Evolutionary conservation across 768 basidiomycete species (phyloP).

Genomic region (Pseudohyphozyma bogoriensis): DNA sequence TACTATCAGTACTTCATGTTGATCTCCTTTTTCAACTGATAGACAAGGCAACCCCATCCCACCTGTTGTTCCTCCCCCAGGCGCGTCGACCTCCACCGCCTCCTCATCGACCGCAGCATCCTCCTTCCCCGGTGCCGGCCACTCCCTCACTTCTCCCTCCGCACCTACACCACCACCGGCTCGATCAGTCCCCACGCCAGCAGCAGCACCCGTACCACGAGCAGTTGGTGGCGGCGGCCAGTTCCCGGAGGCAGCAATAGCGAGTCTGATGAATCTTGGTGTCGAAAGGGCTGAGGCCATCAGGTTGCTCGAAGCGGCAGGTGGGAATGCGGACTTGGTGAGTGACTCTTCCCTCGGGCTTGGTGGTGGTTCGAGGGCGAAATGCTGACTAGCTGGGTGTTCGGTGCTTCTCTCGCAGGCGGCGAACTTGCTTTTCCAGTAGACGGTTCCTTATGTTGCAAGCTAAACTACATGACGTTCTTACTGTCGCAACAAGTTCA

Average conservation of each 20-base stretch:
- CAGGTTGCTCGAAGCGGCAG: conserved; percentile 61
- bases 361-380: too few species aligned
- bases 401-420: too few species aligned
- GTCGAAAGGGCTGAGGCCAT: conserved; percentile 67
- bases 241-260: conserved; percentile 55
- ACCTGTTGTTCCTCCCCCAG: conserved; percentile 29
- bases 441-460: too few species aligned
- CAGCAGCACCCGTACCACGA: conserved; percentile 18
- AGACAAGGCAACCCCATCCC: conserved; percentile 31
- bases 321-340: conserved; percentile 78
- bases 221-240: conserved; percentile 31
- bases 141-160: conserved; percentile 43
- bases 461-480: too few species aligned
- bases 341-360: too few species aligned
- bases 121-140: conserved; percentile 61
- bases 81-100: conserved; percentile 24
- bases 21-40: background rate
- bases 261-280: conserved; percentile 64
- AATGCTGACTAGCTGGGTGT: too few species aligned
- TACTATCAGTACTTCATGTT: background rate
- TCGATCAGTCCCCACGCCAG: conserved; percentile 3
- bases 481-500: too few species aligned
- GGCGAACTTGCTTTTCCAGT: too few species aligned
- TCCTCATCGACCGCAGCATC: conserved; percentile 20
- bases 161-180: conserved; percentile 5